Conservation (phyloP, 78 protist genomes). For the Dictyostelium discoideum region DNA sequence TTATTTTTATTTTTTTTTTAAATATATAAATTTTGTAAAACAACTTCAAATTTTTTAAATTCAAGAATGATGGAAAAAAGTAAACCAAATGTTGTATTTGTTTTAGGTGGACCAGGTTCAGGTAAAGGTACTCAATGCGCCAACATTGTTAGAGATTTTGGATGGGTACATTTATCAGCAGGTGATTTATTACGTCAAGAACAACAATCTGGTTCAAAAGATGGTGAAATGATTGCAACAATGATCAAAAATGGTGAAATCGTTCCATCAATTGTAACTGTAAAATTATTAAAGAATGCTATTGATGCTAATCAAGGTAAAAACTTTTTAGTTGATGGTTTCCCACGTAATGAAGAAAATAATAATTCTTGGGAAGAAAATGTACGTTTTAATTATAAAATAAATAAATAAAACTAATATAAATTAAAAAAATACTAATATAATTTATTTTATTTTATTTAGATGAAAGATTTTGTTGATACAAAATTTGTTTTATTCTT, state of each 20-base stretch:
- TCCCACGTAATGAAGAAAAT: slow-evolving; percentile 89
- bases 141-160: slow-evolving; percentile 81
- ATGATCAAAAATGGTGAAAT: slow-evolving; percentile 87
- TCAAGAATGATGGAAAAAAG: slow-evolving; percentile 9
- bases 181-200: slow-evolving; percentile 96
- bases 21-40: not conserved
- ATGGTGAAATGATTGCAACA: slow-evolving; percentile 83
- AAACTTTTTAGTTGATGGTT: slow-evolving; percentile 89
- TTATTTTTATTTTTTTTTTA: not conserved
- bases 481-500: slow-evolving; percentile 81
- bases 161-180: slow-evolving; percentile 91
- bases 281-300: slow-evolving; percentile 79
- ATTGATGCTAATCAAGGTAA: slow-evolving; percentile 18
- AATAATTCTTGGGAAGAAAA: slow-evolving; percentile 74
- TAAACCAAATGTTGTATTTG: slow-evolving; percentile 72
- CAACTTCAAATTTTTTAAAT: not conserved
- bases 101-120: slow-evolving; percentile 84
- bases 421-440: not conserved
- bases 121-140: slow-evolving; percentile 93
- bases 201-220: slow-evolving; percentile 59
- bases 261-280: slow-evolving; percentile 91
- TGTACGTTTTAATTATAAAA: slow-evolving; percentile 7
- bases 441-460: not conserved
- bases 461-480: slow-evolving; percentile 71
- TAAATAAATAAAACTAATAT: too few relatives aligned